phyloP scores from a whole-genome alignment of 768 basidiomycete genomes.

The Auriscalpium microsporum region DNA sequence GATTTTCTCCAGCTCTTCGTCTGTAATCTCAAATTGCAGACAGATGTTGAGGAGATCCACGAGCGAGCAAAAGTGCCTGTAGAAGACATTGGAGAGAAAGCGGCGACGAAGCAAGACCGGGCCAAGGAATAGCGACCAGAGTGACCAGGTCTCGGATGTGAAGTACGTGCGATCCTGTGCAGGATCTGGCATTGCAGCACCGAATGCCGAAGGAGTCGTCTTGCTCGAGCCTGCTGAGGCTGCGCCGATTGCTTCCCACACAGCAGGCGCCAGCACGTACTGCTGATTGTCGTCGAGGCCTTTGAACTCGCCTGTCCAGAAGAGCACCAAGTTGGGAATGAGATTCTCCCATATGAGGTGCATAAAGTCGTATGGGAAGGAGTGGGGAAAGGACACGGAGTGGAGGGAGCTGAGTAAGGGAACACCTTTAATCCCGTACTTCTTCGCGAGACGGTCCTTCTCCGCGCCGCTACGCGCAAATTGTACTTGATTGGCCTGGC shows the following conservation, averaged over 20 bases:
- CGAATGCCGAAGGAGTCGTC: constrained; percentile 33
- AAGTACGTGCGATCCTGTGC: constrained; percentile 18
- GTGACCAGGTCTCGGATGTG: constrained; percentile 31
- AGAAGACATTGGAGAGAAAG: constrained; percentile 28
- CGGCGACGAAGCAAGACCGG: constrained; percentile 29
- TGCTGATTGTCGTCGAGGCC: constrained; percentile 25
- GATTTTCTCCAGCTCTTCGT: constrained; percentile 20
- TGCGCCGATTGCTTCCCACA: constrained; percentile 36
- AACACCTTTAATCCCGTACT: constrained; percentile 27
- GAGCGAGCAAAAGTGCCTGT: constrained; percentile 34
- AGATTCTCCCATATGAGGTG: constrained; percentile 41
- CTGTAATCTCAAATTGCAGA: constrained; percentile 29
- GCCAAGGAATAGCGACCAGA: constrained; percentile 33
- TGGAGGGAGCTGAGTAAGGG: constrained; percentile 24
- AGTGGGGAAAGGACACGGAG: constrained; percentile 29
- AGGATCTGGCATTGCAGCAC: constrained; percentile 27
- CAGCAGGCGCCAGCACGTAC: constrained; percentile 19
- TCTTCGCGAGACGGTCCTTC: constrained; percentile 18
- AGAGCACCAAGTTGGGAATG: constrained; percentile 29
- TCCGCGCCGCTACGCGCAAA: constrained; percentile 16
- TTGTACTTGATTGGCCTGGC: constrained; percentile 19
- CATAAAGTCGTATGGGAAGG: constrained; percentile 43
- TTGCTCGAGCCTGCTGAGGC: constrained; percentile 23
- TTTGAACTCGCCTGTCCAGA: constrained; percentile 37
- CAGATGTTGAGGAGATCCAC: constrained; percentile 28